Evolutionary conservation across 2,329 filamentous ascomycete species (phyloP), one percentile per base, ranked within the genome.

Genomic region (Sarocladium strictum): DNA sequence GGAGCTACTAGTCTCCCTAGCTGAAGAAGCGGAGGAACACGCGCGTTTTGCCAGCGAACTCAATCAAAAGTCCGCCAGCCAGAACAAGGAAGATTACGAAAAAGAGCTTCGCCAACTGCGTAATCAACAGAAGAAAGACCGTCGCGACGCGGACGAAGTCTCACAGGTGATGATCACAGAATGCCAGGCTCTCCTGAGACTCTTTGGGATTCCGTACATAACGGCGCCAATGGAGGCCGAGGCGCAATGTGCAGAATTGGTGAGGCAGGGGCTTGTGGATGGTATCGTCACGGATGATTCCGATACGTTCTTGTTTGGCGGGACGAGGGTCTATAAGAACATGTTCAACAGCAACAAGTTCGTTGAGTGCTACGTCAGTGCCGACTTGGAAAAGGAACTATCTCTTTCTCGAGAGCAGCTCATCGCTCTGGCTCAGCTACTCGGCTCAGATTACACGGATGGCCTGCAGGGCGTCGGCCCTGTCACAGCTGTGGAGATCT

Each of bases 301-400:
- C 2, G 94, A 99, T 74, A 95, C 87, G 1, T 99, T 99, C 65
- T 80, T 99, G 1, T 99, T 99, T 68, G 95, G 94, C 17, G 95
- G 94, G 35, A 99, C 91, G 0, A 81, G 93, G 17, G 88, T 99
- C 21, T 99, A 99, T 78, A 99, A 99, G 70, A 99, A 99, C 75
- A 96, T 99, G 91, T 99, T 99, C 77, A 99, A 97, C 70, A 87
- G 90, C 63, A 94, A 94, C 69, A 99, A 99, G 67, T 96, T 90
- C 63, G 94, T 99, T 40, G 94, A 99, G 72, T 97, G 94, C 71
- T 99, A 97, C 66, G 80, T 99, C 10, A 74, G 85, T 2, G 77
- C 76, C 0, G 94, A 99, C 64, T 76, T 99, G 0, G 90, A 96
- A 63, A 88, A 88, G 62, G 95, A 99, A 63, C 86, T 97, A 58